Percentiles rank a stretch among this genome's conserved stretches.
These are phyloP conservation scores for Rhododendron simsii DNA, from an alignment of 148 eudicot genomes.

Conservation along the genomic window DNA sequence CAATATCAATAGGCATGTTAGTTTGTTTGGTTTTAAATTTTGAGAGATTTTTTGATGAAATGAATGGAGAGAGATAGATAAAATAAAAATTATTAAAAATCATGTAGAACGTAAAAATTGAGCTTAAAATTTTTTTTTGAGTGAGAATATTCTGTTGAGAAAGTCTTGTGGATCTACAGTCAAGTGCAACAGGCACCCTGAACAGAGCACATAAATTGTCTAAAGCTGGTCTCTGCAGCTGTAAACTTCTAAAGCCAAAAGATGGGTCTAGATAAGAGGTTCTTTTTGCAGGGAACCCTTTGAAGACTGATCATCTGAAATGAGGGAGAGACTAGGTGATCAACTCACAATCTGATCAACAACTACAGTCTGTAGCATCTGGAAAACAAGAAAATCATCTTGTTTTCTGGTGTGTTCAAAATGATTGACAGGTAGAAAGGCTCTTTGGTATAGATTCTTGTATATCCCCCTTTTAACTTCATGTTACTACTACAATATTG, in stretches of 20 bases:
- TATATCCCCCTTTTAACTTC: too few relatives aligned
- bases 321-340: conserved; percentile 7
- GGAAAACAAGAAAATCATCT: conserved; percentile 56
- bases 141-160: conserved; percentile 49
- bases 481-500: too few relatives aligned
- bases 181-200: conserved; percentile 58
- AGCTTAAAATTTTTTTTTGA: conserved; percentile 10
- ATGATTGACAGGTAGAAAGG: too few relatives aligned
- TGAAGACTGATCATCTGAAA: conserved; percentile 1
- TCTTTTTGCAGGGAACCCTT: background rate
- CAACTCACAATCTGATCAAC: conserved; percentile 57
- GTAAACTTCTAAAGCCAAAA: background rate
- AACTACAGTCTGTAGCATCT: conserved; percentile 61
- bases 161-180: conserved; percentile 54
- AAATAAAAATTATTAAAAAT: too few relatives aligned
- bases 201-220: conserved; percentile 75
- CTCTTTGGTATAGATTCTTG: too few relatives aligned
- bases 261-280: background rate
- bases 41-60: too few relatives aligned
- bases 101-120: too few relatives aligned
- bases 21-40: too few relatives aligned
- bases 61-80: too few relatives aligned
- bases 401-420: too few relatives aligned
- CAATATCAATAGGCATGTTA: too few relatives aligned
- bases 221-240: conserved; percentile 48